Base-by-base conservation (phyloP, 768 basidiomycete species). In the Boletus reticuloceps region DNA sequence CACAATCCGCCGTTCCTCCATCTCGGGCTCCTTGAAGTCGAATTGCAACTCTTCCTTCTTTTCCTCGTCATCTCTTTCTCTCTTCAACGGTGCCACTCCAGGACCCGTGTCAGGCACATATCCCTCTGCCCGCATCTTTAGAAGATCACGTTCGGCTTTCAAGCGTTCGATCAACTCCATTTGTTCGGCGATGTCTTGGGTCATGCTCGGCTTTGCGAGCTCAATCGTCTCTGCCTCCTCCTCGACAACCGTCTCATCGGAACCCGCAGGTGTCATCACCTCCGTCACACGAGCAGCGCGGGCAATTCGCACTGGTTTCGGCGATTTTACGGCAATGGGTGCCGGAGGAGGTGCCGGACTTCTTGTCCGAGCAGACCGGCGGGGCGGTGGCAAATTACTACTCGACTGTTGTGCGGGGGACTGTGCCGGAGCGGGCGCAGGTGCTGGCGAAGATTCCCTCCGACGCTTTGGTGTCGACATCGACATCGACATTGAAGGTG, bases 121-220 rank as follows among this genome's bases (percentile, higher is more conserved):
- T 11, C 68, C 61, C 16, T 62, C 71, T 41, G 63, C 62, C 55
- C 50, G 64, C 64, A 41, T 64, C 52, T 56, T 67, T 50, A 41
- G 66, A 56, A 42, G 67, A 10, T 80, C 81, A 19, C 86, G 77
- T 69, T 88, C 78, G 2, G 81, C 80, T 64, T 89, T 91, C 58
- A 95, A 70, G 49, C 80, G 78, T 39, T 82, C 79, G 47, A 94
- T 90, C 65, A 95, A 69, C 63, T 83, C 84, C 70, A 83, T 83
- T 72, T 93, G 89, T 64, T 92, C 90, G 32, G 75, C 77, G 41
- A 95, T 79, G 68, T 93, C 91, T 62, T 86, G 77, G 7, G 79
- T 80, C 66, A 89, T 78, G 63, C 85, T 82, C 20, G 82, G 77
- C 31, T 80, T 82, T 2, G 83, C 80, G 3, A 87, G 76, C 40